Percentiles rank a stretch among this genome's conserved stretches.
Evolutionary conservation across 163 green algal species (phyloP).

Genomic region (Scenedesmus sp.): DNA sequence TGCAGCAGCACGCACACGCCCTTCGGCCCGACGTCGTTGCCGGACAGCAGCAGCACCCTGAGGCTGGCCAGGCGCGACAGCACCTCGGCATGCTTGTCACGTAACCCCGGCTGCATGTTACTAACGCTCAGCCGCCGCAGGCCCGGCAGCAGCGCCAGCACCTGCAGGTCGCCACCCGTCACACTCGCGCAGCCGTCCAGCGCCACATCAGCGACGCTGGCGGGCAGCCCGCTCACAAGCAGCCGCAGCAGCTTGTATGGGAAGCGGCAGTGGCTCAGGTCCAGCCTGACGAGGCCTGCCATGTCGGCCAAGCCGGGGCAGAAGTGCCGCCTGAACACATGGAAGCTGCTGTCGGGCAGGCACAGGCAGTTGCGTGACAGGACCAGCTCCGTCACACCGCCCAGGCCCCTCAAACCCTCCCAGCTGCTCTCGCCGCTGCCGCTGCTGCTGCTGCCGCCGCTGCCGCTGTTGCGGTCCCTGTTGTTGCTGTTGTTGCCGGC

Average conservation of each 20-base stretch:
- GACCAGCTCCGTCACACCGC: background rate
- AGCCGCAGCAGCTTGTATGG: background rate
- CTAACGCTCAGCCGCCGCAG: slow-evolving; percentile 11
- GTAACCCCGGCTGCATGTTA: background rate
- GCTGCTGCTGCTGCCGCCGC: background rate
- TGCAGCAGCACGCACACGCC: background rate
- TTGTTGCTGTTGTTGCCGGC: background rate
- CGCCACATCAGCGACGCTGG: background rate
- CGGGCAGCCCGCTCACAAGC: background rate
- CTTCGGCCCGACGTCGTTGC: background rate
- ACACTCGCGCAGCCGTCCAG: background rate
- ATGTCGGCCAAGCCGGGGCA: background rate
- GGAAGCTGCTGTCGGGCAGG: background rate
- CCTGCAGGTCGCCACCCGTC: background rate
- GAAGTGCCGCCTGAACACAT: background rate
- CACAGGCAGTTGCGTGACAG: slow-evolving; percentile 1
- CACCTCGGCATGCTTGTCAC: slow-evolving; percentile 20
- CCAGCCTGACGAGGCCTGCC: background rate
- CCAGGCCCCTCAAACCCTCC: background rate
- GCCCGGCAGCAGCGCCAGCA: background rate
- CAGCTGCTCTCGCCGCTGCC: background rate
- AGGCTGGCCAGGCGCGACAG: background rate
- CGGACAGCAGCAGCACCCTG: background rate
- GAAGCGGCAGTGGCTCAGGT: background rate
- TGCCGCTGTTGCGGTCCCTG: background rate